phyloP scores from a whole-genome alignment of 441 rosid genomes.

The Mallotus japonicus region DNA sequence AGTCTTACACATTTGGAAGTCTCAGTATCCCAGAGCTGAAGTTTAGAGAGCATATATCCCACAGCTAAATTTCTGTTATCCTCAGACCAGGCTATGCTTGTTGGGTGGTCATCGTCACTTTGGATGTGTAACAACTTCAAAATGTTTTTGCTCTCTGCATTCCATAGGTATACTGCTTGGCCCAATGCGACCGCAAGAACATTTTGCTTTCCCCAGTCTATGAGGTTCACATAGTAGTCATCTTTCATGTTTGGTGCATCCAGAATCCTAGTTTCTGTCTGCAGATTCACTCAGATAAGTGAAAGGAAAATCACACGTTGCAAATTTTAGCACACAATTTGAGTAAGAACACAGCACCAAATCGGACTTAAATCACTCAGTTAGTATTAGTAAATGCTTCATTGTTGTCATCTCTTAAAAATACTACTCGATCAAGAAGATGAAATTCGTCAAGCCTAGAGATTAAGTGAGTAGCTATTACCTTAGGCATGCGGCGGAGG shows the following conservation, averaged over 20 bases:
- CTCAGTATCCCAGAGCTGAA: constrained; percentile 50
- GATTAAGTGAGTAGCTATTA: neutral
- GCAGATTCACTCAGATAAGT: neutral
- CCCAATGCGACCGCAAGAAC: constrained; percentile 48
- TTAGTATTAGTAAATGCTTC: neutral
- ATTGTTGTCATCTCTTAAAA: neutral
- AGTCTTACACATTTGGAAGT: constrained; percentile 45
- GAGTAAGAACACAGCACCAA: neutral
- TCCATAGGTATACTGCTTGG: constrained; percentile 37
- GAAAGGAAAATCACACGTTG: no score
- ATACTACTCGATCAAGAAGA: neutral
- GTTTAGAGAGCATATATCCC: constrained; percentile 39
- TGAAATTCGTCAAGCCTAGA: neutral
- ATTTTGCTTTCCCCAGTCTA: constrained; percentile 54
- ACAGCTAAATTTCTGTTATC: constrained; percentile 40
- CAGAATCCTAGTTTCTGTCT: constrained; percentile 41
- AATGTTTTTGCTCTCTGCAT: constrained; percentile 25
- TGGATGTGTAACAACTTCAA: constrained; percentile 25
- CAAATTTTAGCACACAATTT: neutral
- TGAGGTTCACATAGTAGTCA: constrained; percentile 41
- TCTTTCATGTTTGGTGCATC: constrained; percentile 48
- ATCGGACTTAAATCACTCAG: neutral
- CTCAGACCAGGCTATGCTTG: constrained; percentile 47
- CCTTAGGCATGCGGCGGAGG: constrained; percentile 40
- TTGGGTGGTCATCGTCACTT: constrained; percentile 30